These are phyloP conservation scores for Ophiognomonia clavigignenti-juglandacearum DNA, from an alignment of 2,329 filamentous ascomycete species.

Conservation along the genomic window DNA sequence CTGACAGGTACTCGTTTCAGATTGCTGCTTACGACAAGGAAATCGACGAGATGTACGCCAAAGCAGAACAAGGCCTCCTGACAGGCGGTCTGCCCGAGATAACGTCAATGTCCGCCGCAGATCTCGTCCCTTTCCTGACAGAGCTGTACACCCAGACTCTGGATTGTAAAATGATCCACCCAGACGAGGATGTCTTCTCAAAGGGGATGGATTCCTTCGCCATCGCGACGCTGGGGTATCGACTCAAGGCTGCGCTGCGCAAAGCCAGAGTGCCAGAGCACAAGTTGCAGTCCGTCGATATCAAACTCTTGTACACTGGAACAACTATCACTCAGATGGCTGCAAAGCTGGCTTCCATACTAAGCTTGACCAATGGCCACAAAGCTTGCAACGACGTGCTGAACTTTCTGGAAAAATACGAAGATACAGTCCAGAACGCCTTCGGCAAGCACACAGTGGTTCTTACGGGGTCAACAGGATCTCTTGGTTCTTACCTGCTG, in stretches of 20 bases:
- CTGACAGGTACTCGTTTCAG: too few relatives aligned
- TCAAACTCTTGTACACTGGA: constrained; percentile 2
- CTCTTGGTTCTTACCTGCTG: constrained; percentile 11
- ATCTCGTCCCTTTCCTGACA: constrained; percentile 6
- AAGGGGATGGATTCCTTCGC: constrained; percentile 12
- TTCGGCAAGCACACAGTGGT: constrained; percentile 11
- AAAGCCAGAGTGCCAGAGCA: neutral
- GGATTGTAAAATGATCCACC: neutral
- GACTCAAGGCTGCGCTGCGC: constrained; percentile 12
- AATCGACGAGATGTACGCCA: constrained; percentile 10
- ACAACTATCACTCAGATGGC: constrained; percentile 2
- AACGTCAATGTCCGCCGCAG: constrained; percentile 2
- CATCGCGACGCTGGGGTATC: constrained; percentile 2
- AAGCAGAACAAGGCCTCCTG: constrained; percentile 8
- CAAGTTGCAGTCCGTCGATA: constrained; percentile 3
- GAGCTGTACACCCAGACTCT: constrained; percentile 8
- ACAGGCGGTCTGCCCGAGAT: constrained; percentile 4
- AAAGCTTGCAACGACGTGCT: neutral
- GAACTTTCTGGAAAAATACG: constrained; percentile 11
- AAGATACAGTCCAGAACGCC: constrained; percentile 31
- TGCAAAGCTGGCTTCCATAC: neutral
- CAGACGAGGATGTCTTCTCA: constrained; percentile 10
- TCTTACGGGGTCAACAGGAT: constrained; percentile 12
- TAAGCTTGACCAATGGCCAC: neutral
- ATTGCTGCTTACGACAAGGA: constrained; percentile 6